Percentiles rank a stretch among this genome's conserved stretches.
These are phyloP conservation scores for Rhynchosporium agropyri DNA, from an alignment of 2,329 filamentous ascomycete genomes.

Conservation along the genomic window DNA sequence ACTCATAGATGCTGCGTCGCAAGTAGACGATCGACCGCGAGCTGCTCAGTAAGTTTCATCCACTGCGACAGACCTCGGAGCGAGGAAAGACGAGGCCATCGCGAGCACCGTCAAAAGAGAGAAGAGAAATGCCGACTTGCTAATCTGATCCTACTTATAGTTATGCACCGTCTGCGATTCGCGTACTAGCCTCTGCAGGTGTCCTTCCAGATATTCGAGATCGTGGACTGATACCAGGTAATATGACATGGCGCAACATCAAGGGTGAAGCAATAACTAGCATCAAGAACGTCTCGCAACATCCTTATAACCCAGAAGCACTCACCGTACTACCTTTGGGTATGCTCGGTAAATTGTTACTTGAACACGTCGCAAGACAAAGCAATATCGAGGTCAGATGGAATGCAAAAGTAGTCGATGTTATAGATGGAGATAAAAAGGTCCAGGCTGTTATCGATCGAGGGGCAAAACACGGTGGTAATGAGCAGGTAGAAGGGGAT, in stretches of 20 bases:
- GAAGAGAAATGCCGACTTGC: not conserved
- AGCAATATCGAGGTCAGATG: slow-evolving; percentile 47
- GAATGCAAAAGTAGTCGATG: slow-evolving; percentile 50
- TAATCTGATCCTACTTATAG: not conserved
- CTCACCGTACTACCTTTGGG: slow-evolving; percentile 51
- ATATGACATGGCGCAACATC: slow-evolving; percentile 50
- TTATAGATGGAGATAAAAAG: slow-evolving; percentile 53
- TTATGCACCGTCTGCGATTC: slow-evolving; percentile 60
- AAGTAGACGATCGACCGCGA: slow-evolving; percentile 61
- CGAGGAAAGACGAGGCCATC: not conserved
- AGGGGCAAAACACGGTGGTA: slow-evolving; percentile 45
- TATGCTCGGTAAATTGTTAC: slow-evolving; percentile 47
- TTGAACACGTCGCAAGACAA: slow-evolving; percentile 44
- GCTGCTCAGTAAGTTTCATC: slow-evolving; percentile 51
- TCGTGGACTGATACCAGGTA: slow-evolving; percentile 47
- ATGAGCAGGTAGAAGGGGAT: slow-evolving; percentile 47
- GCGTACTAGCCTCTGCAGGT: slow-evolving; percentile 60
- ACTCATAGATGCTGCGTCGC: slow-evolving; percentile 56
- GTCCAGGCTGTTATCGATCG: slow-evolving; percentile 45
- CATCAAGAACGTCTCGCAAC: slow-evolving; percentile 37
- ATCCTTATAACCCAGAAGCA: slow-evolving; percentile 36
- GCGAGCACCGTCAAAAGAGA: not conserved
- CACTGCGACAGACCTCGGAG: not conserved
- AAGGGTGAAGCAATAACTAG: slow-evolving; percentile 43
- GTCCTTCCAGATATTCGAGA: slow-evolving; percentile 55